These are phyloP conservation scores for Lolium multiflorum DNA, from an alignment of 176 grass and related monocot genomes.

Conservation along the genomic window DNA sequence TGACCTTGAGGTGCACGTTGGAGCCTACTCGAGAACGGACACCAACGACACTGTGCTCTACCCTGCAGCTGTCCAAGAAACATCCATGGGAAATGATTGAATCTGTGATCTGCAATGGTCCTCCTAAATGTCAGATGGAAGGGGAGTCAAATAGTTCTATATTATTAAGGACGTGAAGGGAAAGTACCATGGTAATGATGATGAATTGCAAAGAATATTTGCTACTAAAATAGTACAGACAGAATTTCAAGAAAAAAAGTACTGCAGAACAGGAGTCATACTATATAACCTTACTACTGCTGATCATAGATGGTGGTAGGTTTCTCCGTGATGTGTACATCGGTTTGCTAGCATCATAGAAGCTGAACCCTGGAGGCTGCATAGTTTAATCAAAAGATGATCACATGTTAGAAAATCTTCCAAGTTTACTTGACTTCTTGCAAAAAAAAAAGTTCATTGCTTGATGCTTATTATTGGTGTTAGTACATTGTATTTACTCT, in stretches of 20 bases:
- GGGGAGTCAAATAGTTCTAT: neutral
- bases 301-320: conserved; percentile 82
- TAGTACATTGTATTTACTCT: neutral
- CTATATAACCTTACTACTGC: conserved; percentile 72
- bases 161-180: neutral
- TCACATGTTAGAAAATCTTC: conserved; percentile 3
- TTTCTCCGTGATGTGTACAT: conserved; percentile 89
- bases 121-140: conserved; percentile 4
- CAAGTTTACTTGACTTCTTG: neutral
- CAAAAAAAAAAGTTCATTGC: neutral
- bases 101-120: conserved; percentile 66
- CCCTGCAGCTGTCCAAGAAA: conserved; percentile 74
- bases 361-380: conserved; percentile 90
- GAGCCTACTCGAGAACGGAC: conserved; percentile 73
- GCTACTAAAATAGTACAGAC: neutral
- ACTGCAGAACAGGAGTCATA: neutral
- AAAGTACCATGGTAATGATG: neutral
- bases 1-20: conserved; percentile 84
- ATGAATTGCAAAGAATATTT: neutral
- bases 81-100: conserved; percentile 93
- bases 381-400: conserved; percentile 29
- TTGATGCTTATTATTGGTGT: neutral
- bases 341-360: conserved; percentile 84
- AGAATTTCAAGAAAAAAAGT: neutral
- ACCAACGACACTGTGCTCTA: conserved; percentile 82